Base-by-base conservation (phyloP, 2,329 filamentous ascomycete genomes). In the Calonectria hawksworthii region DNA sequence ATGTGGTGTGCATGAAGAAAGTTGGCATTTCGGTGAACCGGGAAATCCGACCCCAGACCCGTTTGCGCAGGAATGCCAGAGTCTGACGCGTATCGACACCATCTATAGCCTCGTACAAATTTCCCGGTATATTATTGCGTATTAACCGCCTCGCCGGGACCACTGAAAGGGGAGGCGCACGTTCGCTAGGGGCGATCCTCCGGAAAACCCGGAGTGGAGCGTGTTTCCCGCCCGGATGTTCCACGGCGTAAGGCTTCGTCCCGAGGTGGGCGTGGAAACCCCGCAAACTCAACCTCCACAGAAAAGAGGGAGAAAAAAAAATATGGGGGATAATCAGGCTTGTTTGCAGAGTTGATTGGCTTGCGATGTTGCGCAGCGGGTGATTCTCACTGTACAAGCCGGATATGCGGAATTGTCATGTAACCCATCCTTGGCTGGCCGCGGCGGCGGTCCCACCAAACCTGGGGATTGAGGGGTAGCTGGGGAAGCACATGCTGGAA, bases 171-270 rank as follows among this genome's bases (percentile, higher is more conserved):
- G 32, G 34, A 26, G 52, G n/a, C 16, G 34, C 30, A 36, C 54
- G 41, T 47, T 56, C 36, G 68, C 32, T 23, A 30, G 59, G 59
- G 26, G n/a, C 16, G 59, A 56, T 54, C 21, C 28, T 26, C 61
- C 68, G 68, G 68, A 65, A 70, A 70, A 65, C 14, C 68, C 68
- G 68, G 26, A 34, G 28, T 64, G 68, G 51, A 65, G 59, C 51
- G 54, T 47, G 56, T 26, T 64, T 44, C 56, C 56, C 8, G 23
- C 38, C 59, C 68, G 68, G 68, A 65, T 70, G 68, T 56, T 70
- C 68, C 68, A 64, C 26, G n/a, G 13, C 18, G 34, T 32, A 26
- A 30, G 41, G 44, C 44, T 44, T 65, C 5, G 34, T 47, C 59
- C 66, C 51, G 51, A 68, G 66, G 34, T 47, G 51, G 36, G 51